Conservation (phyloP, 148 eudicot genomes). For the Nyssa sinensis region DNA sequence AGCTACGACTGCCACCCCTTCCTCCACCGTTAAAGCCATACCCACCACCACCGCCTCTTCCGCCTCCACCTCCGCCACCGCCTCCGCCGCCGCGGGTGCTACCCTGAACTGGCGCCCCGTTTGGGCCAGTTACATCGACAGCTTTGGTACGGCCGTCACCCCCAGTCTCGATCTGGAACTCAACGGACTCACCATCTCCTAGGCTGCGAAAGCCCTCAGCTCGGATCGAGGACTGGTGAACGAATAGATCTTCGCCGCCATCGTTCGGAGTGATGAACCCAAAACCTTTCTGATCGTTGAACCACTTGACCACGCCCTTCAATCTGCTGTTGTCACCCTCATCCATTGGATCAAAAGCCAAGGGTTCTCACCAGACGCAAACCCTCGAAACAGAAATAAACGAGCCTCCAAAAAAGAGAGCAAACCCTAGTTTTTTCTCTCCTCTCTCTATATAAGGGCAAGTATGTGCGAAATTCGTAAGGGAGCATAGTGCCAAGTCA, state of each 20-base stretch:
- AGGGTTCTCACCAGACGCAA: not conserved
- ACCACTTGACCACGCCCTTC: slow-evolving; percentile 57
- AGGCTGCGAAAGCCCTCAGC: slow-evolving; percentile 58
- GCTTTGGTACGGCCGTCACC: slow-evolving; percentile 55
- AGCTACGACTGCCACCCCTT: slow-evolving; percentile 14
- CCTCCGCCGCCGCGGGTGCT: slow-evolving; percentile 45
- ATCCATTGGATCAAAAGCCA: slow-evolving; percentile 12
- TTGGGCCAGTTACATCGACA: slow-evolving; percentile 44
- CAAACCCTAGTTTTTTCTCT: slow-evolving; percentile 10
- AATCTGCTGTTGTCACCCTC: slow-evolving; percentile 24
- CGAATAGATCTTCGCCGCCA: slow-evolving; percentile 61
- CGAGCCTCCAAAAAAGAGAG: not conserved
- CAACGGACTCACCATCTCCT: slow-evolving; percentile 50
- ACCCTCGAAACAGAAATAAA: not conserved
- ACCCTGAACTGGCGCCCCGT: slow-evolving; percentile 37
- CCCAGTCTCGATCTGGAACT: slow-evolving; percentile 37
- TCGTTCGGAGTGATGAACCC: slow-evolving; percentile 58
- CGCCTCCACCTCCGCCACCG: slow-evolving; percentile 35
- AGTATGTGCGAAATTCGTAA: too few species aligned
- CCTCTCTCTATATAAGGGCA: not conserved
- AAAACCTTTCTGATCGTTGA: slow-evolving; percentile 52
- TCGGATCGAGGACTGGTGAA: slow-evolving; percentile 57
- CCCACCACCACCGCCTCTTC: slow-evolving; percentile 19
- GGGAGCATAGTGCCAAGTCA: too few species aligned
- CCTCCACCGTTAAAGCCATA: slow-evolving; percentile 25